Base-by-base conservation (phyloP, 345 rosid genomes). In the Mangifera indica region DNA sequence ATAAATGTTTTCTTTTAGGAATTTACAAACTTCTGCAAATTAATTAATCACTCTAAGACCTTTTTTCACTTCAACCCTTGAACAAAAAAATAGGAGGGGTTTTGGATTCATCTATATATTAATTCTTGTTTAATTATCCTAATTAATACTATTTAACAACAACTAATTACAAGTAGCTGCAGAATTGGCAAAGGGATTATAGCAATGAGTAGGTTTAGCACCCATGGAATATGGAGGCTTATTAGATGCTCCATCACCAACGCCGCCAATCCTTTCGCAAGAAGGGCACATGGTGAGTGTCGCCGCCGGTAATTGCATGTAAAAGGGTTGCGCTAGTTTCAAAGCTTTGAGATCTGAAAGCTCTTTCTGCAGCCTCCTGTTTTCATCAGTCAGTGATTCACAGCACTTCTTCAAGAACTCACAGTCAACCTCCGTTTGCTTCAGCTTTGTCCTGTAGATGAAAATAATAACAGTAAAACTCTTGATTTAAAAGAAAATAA, bases 361-460 rank as follows among this genome's bases (percentile, higher is more conserved):
- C 80, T 95, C 99, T 79, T 93, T 91, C 67, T 93, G 96, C 18
- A 95, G 83, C 74, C 98, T 88, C 78, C 92, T 84, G 80, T 95
- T 95, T 77, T 95, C 99, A 66, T 89, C 94, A 29, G 93, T 95
- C 74, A 95, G 77, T 44, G 91, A 88, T 85, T 91, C 97, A 5
- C 97, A 95, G 74, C 92, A 88, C 78, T 90, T 95, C 87, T 89
- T 93, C 79, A 95, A 79, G 77, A 85, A 71, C 86, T 91, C 98
- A 60, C 92, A 91, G 79, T 95, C 99, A n/a, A 91, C 93, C 72
- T 95, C 98, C 5, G 99, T 95, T 84, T 95, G 99, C 83, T 95
- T 95, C 61, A 95, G 90, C 80, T 95, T 95, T 76, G 99, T 95
- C 85, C 99, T 92, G 81, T 29, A 29, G 54, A 73, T n/a, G 15